Evolutionary conservation across 2,329 filamentous ascomycete genomes (phyloP).

Genomic region (Pseudogymnoascus sp.): DNA sequence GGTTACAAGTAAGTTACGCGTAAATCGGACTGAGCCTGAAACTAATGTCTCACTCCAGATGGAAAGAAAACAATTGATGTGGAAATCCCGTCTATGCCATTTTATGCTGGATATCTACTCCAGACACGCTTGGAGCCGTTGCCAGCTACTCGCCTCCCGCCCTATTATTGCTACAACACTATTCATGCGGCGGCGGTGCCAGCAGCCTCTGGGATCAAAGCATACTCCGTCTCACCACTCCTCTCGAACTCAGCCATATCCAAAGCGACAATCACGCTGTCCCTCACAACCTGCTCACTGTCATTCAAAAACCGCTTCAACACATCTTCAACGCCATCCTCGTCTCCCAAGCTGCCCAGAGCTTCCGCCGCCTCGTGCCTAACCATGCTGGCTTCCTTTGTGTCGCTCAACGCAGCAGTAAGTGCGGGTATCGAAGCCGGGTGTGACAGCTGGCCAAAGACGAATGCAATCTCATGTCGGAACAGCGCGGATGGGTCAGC

Average conservation of each 20-base stretch:
- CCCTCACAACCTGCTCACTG: constrained; percentile 83
- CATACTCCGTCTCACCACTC: constrained; percentile 82
- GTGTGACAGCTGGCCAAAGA: constrained; percentile 92
- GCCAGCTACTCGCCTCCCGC: background rate
- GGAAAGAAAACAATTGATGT: constrained; percentile 31
- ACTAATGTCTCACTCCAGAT: constrained; percentile 21
- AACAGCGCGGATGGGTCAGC: constrained; percentile 83
- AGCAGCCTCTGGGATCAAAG: constrained; percentile 64
- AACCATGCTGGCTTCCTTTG: constrained; percentile 87
- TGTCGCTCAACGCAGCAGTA: constrained; percentile 66
- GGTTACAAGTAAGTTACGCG: constrained; percentile 60
- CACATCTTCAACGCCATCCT: constrained; percentile 83
- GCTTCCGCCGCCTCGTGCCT: constrained; percentile 96
- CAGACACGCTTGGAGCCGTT: background rate
- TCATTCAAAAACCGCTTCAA: constrained; percentile 80
- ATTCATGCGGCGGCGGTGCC: constrained; percentile 5
- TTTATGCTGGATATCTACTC: constrained; percentile 9
- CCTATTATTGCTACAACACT: background rate
- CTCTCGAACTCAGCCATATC: constrained; percentile 98
- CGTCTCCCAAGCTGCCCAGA: constrained; percentile 84
- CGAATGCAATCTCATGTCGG: constrained; percentile 95
- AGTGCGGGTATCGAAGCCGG: constrained; percentile 94
- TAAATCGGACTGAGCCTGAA: constrained; percentile 11
- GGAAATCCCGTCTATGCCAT: constrained; percentile 11
- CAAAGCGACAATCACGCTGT: constrained; percentile 88